Base-by-base conservation (phyloP, 2,329 filamentous ascomycete species). In the Orbilia ellipsospora region DNA sequence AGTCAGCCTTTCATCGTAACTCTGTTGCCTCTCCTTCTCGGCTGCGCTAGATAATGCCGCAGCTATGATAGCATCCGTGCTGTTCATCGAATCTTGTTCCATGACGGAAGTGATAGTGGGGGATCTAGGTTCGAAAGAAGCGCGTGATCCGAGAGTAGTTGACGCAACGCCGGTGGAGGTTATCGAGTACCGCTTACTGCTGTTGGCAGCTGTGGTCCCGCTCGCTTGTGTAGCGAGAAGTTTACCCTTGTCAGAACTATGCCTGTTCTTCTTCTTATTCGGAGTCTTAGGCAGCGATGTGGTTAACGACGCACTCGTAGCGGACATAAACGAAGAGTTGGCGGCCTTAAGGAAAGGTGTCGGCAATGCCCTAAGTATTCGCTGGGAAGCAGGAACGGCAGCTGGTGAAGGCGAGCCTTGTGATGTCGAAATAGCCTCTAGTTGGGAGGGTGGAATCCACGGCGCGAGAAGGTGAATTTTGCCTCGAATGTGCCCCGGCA, bases 381-480 rank as follows among this genome's bases (percentile, higher is more conserved):
- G 90, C 81, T 99, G 95, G 0, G 93, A 93, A 4, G 94, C 93
- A 2, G 95, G 95, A 52, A 99, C 90, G 18, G 63, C 72, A 23
- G 72, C 72, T 51, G 72, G 72, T 13, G 72, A 76, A 26, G 72
- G 72, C 26, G 74, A 76, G 15, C 79, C 79, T 0, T 92, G 90
- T 2, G 90, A 86, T 15, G 90, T 89, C 79, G 92, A 89, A 15
- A 88, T 88, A 16, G 91, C 89, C 63, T 90, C 93, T 86, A 97
- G 91, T 81, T 97, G 93, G 3, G 93, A 98, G 0, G 95, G 95
- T 0, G 95, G 95, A 55, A 99, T 98, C 95, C 93, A 97, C 0
- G 95, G 95, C 0, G 95, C 94, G 7, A 99, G 87, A 1, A 99
- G 88, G 82, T 99, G 95, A 66, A 99, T 95, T 63, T 93, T 90